Evolutionary conservation across 257 asterid genomes (phyloP).

Genomic region (Henckelia pumila): DNA sequence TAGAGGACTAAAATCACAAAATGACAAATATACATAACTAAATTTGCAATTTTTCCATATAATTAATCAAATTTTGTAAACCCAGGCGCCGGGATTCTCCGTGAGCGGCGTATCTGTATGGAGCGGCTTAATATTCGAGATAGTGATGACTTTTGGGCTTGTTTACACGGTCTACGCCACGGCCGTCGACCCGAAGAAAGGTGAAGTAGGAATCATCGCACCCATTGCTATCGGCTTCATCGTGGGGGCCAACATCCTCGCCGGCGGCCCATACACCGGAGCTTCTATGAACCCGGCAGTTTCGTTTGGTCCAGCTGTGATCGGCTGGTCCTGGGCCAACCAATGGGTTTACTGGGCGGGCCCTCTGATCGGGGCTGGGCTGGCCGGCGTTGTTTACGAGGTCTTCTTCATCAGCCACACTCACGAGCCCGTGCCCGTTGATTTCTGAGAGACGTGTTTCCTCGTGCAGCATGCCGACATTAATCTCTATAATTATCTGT

Average conservation of each 20-base stretch:
- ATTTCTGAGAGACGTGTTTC: conserved; percentile 16
- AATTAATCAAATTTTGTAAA: too few species aligned
- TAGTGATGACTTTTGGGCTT: conserved; percentile 52
- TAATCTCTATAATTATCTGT: too few species aligned
- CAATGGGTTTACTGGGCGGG: conserved; percentile 69
- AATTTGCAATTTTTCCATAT: too few species aligned
- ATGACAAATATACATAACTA: too few species aligned
- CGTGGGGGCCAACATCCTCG: conserved; percentile 56
- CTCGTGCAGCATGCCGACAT: too few species aligned
- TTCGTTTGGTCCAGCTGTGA: conserved; percentile 45
- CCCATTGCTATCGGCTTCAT: conserved; percentile 52
- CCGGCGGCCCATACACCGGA: conserved; percentile 56
- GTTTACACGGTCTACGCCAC: too few species aligned
- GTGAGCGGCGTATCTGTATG: conserved; percentile 30
- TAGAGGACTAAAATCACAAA: too few species aligned
- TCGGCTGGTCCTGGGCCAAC: conserved; percentile 32
- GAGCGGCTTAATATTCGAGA: conserved; percentile 48
- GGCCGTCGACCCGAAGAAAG: conserved; percentile 59
- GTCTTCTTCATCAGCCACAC: conserved; percentile 42
- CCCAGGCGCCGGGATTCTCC: conserved; percentile 32
- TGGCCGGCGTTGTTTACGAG: conserved; percentile 48
- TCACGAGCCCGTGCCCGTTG: conserved; percentile 37
- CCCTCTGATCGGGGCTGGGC: conserved; percentile 44
- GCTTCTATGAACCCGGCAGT: conserved; percentile 64
- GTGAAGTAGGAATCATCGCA: conserved; percentile 47